Base-by-base conservation (phyloP, 2,329 filamentous ascomycete species). In the Aureobasidium melanogenum region DNA sequence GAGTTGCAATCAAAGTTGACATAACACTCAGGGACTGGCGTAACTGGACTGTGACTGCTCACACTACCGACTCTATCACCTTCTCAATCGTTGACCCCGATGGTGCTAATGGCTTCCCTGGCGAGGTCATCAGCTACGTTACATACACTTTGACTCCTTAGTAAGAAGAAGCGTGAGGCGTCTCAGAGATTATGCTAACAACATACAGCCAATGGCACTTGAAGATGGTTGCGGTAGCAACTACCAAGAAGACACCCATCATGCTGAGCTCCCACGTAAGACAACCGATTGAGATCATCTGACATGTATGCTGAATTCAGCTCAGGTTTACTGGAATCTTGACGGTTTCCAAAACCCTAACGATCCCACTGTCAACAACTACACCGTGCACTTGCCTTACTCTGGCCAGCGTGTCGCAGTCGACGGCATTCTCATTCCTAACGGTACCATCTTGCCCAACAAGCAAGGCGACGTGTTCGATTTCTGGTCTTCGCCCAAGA, bases 401-500 rank as follows among this genome's bases (percentile, higher is more conserved):
- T 85, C 84, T 55, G 86, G 86, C 39, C 84, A 87, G 73, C 81
- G 87, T 63, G 77, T 91, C 19, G 87, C 73, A 26, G 82, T 85
- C 10, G 88, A 92, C 66, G 73, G 72, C 54, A 79, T 78, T 52
- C 70, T 76, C 46, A 78, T 80, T 55, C 77, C 78, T 5, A 74
- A 75, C 57, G 78, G 78, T 51, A 73, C 88, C 60, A 87, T 97
- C 65, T 73, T 87, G n/a, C 77, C 84, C 60, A 90, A 90, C 74
- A 73, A 80, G 67, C 75, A 80, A 58, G 83, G 84, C 41, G 86
- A 84, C 0, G 85, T 90, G 65, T 89, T 91, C 67, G 87, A 91
- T 73, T 90, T 92, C 77, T 96, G 91, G 87, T 89, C 85, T 54
- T 74, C 81, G 28, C 88, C 90, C 10, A 96, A 95, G 79, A 82